Conservation (phyloP, 2,329 filamentous ascomycete genomes). For the Ophiostoma ips region DNA sequence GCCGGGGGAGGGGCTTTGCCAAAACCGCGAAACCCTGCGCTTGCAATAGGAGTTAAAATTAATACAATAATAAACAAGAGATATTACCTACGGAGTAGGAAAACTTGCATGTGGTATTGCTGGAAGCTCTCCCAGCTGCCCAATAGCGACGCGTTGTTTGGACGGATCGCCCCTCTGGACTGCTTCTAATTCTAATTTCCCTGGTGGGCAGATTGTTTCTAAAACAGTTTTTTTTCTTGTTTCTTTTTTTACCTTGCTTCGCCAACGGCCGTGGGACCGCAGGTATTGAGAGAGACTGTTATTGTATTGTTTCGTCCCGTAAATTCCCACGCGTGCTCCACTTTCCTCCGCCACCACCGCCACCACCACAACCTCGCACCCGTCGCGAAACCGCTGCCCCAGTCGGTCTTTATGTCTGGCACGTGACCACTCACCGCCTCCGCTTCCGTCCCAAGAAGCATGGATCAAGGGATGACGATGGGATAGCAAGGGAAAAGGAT, state of each 20-base stretch:
- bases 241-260: slow-evolving; percentile 2
- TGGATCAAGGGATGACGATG: too few species aligned
- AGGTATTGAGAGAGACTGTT: too few species aligned
- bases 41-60: too few species aligned
- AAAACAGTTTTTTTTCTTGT: slow-evolving; percentile 3
- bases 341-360: not conserved
- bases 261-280: not conserved
- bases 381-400: too few species aligned
- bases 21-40: not conserved
- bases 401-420: not conserved
- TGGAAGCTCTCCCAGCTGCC: not conserved
- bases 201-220: not conserved
- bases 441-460: not conserved
- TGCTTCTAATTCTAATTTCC: not conserved
- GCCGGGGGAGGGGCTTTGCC: not conserved
- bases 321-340: not conserved
- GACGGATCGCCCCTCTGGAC: not conserved
- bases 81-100: not conserved
- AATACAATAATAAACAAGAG: not conserved
- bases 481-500: too few species aligned
- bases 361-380: not conserved
- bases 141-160: slow-evolving; percentile 12
- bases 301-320: slow-evolving; percentile 1
- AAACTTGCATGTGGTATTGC: slow-evolving; percentile 5
- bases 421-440: not conserved